Percentiles rank a stretch among this genome's conserved stretches.
phyloP scores from a whole-genome alignment of 495 filamentous ascomycete genomes.

The Neurospora tetrasperma region DNA sequence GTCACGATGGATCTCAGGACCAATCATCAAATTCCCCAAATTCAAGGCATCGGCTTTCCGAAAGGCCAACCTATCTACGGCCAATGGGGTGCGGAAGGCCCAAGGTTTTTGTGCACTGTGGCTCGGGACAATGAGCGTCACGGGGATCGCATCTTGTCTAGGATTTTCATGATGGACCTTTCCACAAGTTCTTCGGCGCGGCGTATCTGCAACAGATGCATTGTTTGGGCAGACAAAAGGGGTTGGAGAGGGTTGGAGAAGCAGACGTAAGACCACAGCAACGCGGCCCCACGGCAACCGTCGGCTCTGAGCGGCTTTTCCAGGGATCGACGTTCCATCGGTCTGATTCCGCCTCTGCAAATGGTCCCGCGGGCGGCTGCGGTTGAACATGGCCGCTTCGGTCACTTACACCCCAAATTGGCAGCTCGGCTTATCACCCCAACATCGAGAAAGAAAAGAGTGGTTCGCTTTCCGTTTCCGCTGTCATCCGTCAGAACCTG shows the following conservation, averaged over 20 bases:
- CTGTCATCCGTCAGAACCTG: not conserved
- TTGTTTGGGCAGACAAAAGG: not conserved
- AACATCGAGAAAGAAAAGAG: not conserved
- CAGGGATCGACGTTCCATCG: slow-evolving; percentile 11
- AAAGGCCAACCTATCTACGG: not conserved
- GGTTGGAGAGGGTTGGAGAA: not conserved
- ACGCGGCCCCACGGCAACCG: slow-evolving; percentile 12
- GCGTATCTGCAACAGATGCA: not conserved
- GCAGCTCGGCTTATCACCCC: not conserved
- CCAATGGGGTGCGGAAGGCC: not conserved
- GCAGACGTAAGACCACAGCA: not conserved
- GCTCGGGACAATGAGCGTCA: not conserved
- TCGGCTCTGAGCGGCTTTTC: slow-evolving; percentile 25
- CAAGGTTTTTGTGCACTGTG: not conserved
- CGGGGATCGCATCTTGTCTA: not conserved
- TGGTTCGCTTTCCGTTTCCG: not conserved
- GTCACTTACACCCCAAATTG: not conserved
- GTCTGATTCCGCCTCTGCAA: slow-evolving; percentile 22
- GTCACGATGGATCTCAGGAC: not conserved
- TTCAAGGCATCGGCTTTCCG: not conserved
- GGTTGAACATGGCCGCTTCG: not conserved
- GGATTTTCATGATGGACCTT: no score
- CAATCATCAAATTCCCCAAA: not conserved
- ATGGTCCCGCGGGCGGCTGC: not conserved
- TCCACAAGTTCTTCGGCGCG: not conserved